Evolutionary conservation across 1,284 basidiomycete species (phyloP).

Genomic region (Phylloboletellus chloephorus): DNA sequence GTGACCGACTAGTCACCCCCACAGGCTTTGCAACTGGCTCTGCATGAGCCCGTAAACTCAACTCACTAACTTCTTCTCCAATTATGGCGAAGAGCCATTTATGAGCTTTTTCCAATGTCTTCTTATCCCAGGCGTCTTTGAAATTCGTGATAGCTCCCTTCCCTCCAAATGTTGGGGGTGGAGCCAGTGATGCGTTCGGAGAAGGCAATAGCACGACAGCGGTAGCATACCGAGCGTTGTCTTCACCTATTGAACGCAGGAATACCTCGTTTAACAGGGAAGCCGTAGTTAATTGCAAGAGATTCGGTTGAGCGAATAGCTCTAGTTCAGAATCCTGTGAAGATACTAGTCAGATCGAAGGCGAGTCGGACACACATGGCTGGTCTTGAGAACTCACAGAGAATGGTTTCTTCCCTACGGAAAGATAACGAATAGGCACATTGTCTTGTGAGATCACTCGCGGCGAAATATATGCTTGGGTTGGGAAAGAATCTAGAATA

Average conservation of each 20-base stretch:
- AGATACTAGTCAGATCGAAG: not conserved
- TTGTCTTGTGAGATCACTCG: conserved; percentile 32
- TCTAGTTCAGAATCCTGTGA: conserved; percentile 24
- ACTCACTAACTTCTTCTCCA: conserved; percentile 17
- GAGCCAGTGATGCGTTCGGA: conserved; percentile 37
- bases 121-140: conserved; percentile 36
- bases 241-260: conserved; percentile 19
- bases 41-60: conserved; percentile 8
- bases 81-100: conserved; percentile 32
- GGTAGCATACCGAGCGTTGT: conserved; percentile 11
- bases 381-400: conserved; percentile 15
- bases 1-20: conserved; percentile 7
- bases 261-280: conserved; percentile 41
- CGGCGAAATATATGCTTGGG: conserved; percentile 45
- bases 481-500: conserved; percentile 51
- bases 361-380: not conserved
- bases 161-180: conserved; percentile 35
- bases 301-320: conserved; percentile 52
- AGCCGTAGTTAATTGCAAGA: conserved; percentile 53
- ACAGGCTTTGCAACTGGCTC: conserved; percentile 2
- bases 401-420: conserved; percentile 13
- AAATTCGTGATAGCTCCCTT: conserved; percentile 30
- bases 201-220: conserved; percentile 49
- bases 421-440: conserved; percentile 54
- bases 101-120: conserved; percentile 35